Evolutionary conservation across 2,329 filamentous ascomycete species (phyloP), one percentile per base, ranked within the genome.

Genomic region (Nemania abortiva): DNA sequence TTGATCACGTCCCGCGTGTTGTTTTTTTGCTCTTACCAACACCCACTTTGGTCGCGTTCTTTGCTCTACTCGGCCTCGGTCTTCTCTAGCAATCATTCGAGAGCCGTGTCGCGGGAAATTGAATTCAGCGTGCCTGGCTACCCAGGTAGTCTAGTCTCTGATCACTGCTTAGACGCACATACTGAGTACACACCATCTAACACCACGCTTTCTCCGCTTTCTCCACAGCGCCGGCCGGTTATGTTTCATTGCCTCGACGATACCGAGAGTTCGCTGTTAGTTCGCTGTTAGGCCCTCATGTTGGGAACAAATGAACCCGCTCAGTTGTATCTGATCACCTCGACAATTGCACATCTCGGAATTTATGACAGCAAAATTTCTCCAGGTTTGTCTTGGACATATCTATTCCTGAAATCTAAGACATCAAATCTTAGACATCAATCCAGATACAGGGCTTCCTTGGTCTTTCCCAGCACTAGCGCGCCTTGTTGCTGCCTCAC

Each of bases 391-490:
- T 20, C 9, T 37, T 63, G 13, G 58, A 29, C 37, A 22, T 27
- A 42, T 49, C 24, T 18, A n/a, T 29, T 13, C 53, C 34, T 39
- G 37, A 60, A 53, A 34, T 47, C 29, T 11, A 39, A 56, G 22
- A 54, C 11, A 47, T 55, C 22, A 37, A 54, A 15, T 31, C 18
- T 49, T 13, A 37, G 20, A n/a, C 52, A 39, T 50, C 64, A n/a
- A 52, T 31, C 45, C 54, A 54, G n/a, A 71, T 50, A 69, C 74
- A 75, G 59, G 73, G 73, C 74, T 75, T 66, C 75, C 73, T 74
- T 75, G 72, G 45, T 22, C 53, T 63, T 45, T 50, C 7, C 11
- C 55, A 52, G 22, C 45, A 39, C 53, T 37, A 37, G 47, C 59
- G 54, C 52, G 59, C 62, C 62, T 31, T 31, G 45, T 63, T 66